Evolutionary conservation across 2,329 filamentous ascomycete species (phyloP), one percentile per base, ranked within the genome.

Genomic region (Colletotrichum trifolii): DNA sequence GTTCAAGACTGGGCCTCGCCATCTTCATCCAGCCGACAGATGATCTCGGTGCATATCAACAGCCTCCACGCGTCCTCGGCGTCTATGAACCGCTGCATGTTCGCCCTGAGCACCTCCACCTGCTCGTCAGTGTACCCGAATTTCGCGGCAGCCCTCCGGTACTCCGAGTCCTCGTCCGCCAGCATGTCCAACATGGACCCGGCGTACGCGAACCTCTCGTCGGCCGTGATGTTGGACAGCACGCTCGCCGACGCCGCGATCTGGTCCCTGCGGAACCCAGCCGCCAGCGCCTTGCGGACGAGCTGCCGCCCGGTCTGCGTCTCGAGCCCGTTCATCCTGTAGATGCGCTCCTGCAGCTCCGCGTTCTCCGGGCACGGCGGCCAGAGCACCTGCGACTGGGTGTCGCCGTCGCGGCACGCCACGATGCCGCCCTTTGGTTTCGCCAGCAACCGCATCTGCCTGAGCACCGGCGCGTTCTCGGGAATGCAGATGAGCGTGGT

Each of bases 401-500:
- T 64, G 40, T 64, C 60, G 7, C 60, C 60, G 36, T 64, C 60
- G 38, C 60, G 60, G 13, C 60, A 64, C 8, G 60, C 60, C 35
- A 64, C 60, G 15, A 64, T 59, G 40, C 60, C 60, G 33, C 60
- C 47, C 34, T 48, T 43, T 5, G 54, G 54, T 35, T 58, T 64
- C 38, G 60, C 60, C 15, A 64, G 48, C 36, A 34, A 39, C 47
- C 43, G 56, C 60, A 64, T 64, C 60, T 59, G 45, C 25, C 43
- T 50, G 25, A 64, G 60, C 2, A 64, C 60, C 7, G 54, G 35
- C 13, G 49, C 38, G 6, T 61, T 65, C 38, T 60, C 43, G 2
- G 55, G 55, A 17, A 64, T 64, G 50, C 61, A 64, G 50, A 64
- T 64, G 48, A 64, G 61, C 35, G 55, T 64, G 25, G 61, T 64